Evolutionary conservation across 441 rosid genomes (phyloP).

Genomic region (Populus hybrid): DNA sequence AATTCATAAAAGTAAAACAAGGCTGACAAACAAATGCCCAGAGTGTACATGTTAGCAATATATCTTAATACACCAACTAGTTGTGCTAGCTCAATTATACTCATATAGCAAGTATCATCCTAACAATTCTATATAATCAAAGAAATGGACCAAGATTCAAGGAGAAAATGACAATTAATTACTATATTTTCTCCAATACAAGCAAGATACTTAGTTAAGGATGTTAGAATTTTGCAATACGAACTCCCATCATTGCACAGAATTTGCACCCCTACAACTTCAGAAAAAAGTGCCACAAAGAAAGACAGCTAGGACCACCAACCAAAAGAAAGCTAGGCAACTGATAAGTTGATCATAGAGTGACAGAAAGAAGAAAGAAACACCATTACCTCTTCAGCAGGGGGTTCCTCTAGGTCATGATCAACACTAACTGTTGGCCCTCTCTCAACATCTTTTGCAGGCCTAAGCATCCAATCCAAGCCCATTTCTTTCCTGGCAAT

Average conservation of each 20-base stretch:
- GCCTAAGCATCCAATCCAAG: slow-evolving; percentile 82
- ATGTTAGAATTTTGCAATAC: neutral
- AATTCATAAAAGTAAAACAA: neutral
- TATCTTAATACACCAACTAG: neutral
- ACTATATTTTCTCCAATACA: neutral
- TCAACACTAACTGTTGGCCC: slow-evolving; percentile 30
- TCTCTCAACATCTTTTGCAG: slow-evolving; percentile 38
- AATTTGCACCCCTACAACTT: neutral
- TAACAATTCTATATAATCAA: neutral
- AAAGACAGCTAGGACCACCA: neutral
- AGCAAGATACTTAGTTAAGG: neutral
- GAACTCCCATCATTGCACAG: neutral
- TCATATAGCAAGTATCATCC: neutral
- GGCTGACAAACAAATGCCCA: neutral
- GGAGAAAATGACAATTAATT: neutral
- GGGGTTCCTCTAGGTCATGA: slow-evolving; percentile 35
- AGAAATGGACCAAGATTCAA: neutral
- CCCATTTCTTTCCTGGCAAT: slow-evolving; percentile 65
- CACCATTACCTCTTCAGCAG: slow-evolving; percentile 47
- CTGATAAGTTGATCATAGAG: neutral
- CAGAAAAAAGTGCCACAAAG: neutral
- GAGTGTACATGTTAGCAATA: neutral
- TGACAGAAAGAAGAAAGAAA: neutral
- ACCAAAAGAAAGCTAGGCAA: neutral
- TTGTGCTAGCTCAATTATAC: neutral